Conservation (phyloP, 139 green algal species). For the Picochlorum sp. region DNA sequence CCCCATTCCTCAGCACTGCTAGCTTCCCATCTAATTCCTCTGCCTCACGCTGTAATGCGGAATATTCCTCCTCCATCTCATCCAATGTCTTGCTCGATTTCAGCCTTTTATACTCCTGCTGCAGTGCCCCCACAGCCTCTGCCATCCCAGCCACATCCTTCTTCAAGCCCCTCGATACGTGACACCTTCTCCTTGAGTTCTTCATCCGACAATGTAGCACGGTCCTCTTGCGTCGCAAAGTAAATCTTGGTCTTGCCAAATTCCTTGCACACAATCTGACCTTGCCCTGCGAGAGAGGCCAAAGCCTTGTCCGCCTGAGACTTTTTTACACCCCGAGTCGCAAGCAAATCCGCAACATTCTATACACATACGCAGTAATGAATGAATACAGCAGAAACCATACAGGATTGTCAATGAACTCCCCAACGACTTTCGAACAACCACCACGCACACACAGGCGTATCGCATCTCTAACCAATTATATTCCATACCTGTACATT, state of each 20-base stretch:
- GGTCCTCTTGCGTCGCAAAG: constrained; percentile 45
- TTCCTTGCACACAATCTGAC: constrained; percentile 54
- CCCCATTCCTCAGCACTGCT: constrained; percentile 4
- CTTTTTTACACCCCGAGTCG: constrained; percentile 65
- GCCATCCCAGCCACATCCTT: background rate
- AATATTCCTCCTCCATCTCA: constrained; percentile 23
- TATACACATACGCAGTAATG: constrained; percentile 22
- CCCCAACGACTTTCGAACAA: background rate
- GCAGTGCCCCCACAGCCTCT: too few species aligned
- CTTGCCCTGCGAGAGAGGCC: constrained; percentile 33
- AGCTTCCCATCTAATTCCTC: constrained; percentile 13
- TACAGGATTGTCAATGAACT: background rate
- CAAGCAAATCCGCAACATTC: constrained; percentile 48
- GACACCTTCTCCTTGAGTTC: background rate
- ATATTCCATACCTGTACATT: constrained; percentile 24
- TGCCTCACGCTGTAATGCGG: constrained; percentile 10
- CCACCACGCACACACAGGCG: background rate
- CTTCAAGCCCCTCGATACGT: background rate
- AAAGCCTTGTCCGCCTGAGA: constrained; percentile 49
- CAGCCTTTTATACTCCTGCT: too few species aligned
- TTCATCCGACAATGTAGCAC: background rate
- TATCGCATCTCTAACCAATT: too few species aligned
- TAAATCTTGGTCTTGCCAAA: constrained; percentile 60
- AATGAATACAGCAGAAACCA: background rate
- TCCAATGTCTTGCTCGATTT: constrained; percentile 19